Evolutionary conservation across 1,139 yeast species (phyloP), one percentile per base, ranked within the genome.

Genomic region (Pichia norvegensis): DNA sequence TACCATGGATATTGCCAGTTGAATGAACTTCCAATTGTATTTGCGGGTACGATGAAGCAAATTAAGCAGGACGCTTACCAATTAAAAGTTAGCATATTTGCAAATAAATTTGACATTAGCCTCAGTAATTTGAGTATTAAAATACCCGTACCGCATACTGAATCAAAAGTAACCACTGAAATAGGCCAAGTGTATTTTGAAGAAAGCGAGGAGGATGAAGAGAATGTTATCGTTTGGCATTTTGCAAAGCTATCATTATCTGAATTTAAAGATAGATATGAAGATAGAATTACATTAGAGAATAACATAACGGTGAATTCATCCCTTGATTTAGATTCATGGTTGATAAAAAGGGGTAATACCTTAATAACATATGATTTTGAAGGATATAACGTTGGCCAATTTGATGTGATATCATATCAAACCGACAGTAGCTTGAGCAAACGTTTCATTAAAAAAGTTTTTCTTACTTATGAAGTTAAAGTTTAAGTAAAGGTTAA

Each of bases 1-100:
- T 90, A 90, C 71, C 73, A 95, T 46, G 73, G 64, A 2, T 76
- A 78, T 55, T 79, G 80, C 55, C 67, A 81, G 52, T 67, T 81
- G 52, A 76, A 76, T 49, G 59, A 23, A 4, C 36, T 86, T 23
- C 98, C 97, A 3, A 85, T 88, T 62, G 70, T 72, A 45, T 74
- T 87, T 13, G 14, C 14, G 13, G 46, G 45, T 8, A 14, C 38
- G 9, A 33, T 33, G 10, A 38, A 29, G 14, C 46, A 42, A 37
- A 5, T 45, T 10, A 36, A 40, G 11, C 23, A 16, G 9, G 37
- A 45, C 29, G 38, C 25, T 14, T 45, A 35, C n/a, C 3, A 8
- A 2, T 7, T 45, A 21, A 45, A 40, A 14, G 17, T 40, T 11
- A 21, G 20, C 4, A 10, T 47, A 22, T 21, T 25, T 17, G 9